phyloP scores from a whole-genome alignment of 495 filamentous ascomycete genomes.

The Ramalina intermedia region DNA sequence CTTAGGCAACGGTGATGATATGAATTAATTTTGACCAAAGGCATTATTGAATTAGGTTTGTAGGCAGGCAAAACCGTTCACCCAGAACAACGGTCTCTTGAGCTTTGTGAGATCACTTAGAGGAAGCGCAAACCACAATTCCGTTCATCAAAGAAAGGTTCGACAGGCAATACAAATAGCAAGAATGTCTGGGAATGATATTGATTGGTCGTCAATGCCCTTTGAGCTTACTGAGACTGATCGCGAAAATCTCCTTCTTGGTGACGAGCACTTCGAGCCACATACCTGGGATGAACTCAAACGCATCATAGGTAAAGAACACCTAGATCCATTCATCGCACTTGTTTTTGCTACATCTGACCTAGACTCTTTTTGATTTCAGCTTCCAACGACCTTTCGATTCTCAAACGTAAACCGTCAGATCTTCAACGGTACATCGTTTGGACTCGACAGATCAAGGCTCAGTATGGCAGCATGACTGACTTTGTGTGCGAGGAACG shows the following conservation, averaged over 20 bases:
- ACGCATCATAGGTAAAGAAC: constrained; percentile 35
- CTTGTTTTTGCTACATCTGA: background rate
- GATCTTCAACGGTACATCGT: constrained; percentile 70
- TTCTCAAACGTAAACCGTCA: constrained; percentile 68
- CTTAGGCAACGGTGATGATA: no score
- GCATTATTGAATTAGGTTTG: no score
- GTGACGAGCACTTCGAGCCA: constrained; percentile 41
- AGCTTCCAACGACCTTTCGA: constrained; percentile 48
- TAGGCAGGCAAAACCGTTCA: no score
- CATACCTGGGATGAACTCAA: constrained; percentile 46
- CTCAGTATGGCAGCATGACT: constrained; percentile 60
- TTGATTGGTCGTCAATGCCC: background rate
- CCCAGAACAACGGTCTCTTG: no score
- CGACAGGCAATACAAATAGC: no score
- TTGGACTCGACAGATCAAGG: constrained; percentile 58
- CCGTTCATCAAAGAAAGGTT: no score
- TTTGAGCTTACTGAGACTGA: constrained; percentile 45
- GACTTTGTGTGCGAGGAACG: constrained; percentile 61
- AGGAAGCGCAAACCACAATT: no score
- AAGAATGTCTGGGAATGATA: no score
- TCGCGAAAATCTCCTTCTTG: constrained; percentile 37
- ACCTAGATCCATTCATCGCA: background rate
- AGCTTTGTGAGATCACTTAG: no score
- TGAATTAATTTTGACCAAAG: no score
- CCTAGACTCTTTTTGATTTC: background rate